Conservation (phyloP, 2,329 filamentous ascomycete species). For the Xylariaceae sp. region DNA sequence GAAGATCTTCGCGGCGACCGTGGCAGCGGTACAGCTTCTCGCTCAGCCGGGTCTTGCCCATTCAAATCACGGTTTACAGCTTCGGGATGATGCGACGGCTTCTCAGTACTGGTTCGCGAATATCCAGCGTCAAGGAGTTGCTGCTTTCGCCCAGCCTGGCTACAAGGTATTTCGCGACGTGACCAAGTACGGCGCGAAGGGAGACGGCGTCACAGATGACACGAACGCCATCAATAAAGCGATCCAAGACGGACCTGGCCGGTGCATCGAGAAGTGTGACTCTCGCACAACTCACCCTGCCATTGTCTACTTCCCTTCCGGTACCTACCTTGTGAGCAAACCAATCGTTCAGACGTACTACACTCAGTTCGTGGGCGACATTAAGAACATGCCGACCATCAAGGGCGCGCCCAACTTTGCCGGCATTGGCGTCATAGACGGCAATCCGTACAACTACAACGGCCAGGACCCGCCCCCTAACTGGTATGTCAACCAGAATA, state of each 20-base stretch:
- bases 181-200: conserved; percentile 67
- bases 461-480: conserved; percentile 53
- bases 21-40: conserved; percentile 25
- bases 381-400: conserved; percentile 63
- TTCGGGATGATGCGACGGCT: conserved; percentile 23
- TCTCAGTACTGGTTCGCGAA: conserved; percentile 66
- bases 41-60: conserved; percentile 17
- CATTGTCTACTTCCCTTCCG: conserved; percentile 85
- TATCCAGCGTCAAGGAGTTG: conserved; percentile 63
- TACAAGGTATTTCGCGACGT: conserved; percentile 77
- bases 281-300: conserved; percentile 79
- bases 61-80: conserved; percentile 20
- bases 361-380: conserved; percentile 86
- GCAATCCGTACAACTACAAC: conserved; percentile 65
- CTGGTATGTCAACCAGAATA: conserved; percentile 76
- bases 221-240: conserved; percentile 83
- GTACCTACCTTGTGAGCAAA: conserved; percentile 74
- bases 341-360: conserved; percentile 87
- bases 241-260: conserved; percentile 62
- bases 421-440: conserved; percentile 85
- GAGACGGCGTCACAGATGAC: conserved; percentile 69
- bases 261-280: conserved; percentile 77
- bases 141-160: conserved; percentile 51
- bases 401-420: conserved; percentile 67
- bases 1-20: conserved; percentile 25